Base-by-base conservation (phyloP, 192 early-diverging fungal genomes). In the Linnemannia zychae region DNA sequence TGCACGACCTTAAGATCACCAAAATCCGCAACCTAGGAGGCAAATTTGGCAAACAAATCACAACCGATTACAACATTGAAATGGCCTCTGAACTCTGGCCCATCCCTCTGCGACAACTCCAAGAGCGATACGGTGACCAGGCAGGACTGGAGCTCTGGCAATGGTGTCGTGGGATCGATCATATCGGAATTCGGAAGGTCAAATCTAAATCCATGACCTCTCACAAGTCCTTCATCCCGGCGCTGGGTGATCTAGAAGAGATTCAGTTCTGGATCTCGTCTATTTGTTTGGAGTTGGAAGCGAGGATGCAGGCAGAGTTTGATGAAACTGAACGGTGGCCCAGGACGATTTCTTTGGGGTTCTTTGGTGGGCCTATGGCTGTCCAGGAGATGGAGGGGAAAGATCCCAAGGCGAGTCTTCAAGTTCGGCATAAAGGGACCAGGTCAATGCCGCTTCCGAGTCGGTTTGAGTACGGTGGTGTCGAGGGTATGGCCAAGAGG, bases 11-110 rank as follows among this genome's bases (percentile, higher is more conserved):
- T 5, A 94, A 96, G 2, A 89, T 98, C 37, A 79, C 81, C 53
- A 95, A 95, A 78, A 98, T 99, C 53, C 92, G 95, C 18, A 93
- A 92, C 52, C 81, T 99, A 31, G 98, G 98, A 31, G 98, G 98
- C 20, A 95, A 95, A 78, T 90, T 97, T 13, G 98, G 98, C 4
- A 76, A 86, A 9, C 88, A 94, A 53, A 90, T 99, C 1, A 94
- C 90, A 38, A 76, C 82, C 2, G 91, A 91, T 36, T 90, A 95
- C 44, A 89, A 90, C 24, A 86, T 94, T 1, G 80, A 89, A 34
- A 91, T 76, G 11, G 92, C 92, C 22, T 85, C 83, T 6, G 77
- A 85, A 38, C 74, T 85, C 18, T 85, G 83, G 83, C 77, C 74
- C 18, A 57, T 85, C 5, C 83, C 83, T 1, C 63, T 85, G 16